Percentiles rank a stretch among this genome's conserved stretches.
Conservation (phyloP, 2,329 filamentous ascomycete species). For the Alternaria ventricosa region DNA sequence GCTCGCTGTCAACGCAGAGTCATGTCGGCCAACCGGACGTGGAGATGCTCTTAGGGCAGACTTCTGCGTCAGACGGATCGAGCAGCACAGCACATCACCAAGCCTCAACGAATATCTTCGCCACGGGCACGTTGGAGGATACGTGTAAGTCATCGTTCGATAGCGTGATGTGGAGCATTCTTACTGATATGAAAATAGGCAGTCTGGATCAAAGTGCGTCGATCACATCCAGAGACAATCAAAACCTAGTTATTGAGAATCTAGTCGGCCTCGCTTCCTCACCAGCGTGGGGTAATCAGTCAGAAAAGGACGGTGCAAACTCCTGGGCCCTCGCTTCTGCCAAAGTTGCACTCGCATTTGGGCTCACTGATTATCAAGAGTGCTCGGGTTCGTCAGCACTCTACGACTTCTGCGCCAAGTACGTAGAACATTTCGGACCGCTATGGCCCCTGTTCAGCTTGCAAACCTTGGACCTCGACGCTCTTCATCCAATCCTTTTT, state of each 20-base stretch:
- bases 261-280: not conserved
- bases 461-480: not conserved
- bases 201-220: not conserved
- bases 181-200: not conserved
- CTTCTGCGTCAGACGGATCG: not conserved
- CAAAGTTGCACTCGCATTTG: not conserved
- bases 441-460: not conserved
- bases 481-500: not conserved
- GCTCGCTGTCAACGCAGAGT: not conserved
- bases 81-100: not conserved
- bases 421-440: not conserved
- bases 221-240: not conserved
- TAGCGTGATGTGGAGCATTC: not conserved
- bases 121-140: not conserved
- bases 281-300: not conserved
- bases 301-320: not conserved
- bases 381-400: not conserved
- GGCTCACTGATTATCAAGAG: not conserved
- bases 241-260: not conserved
- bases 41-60: not conserved
- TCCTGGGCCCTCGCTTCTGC: not conserved
- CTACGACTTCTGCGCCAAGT: not conserved
- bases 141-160: not conserved
- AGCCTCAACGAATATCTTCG: not conserved
- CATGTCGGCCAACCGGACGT: not conserved